Conservation (phyloP, 2,329 filamentous ascomycete genomes). For the Graphilbum fragrans region DNA sequence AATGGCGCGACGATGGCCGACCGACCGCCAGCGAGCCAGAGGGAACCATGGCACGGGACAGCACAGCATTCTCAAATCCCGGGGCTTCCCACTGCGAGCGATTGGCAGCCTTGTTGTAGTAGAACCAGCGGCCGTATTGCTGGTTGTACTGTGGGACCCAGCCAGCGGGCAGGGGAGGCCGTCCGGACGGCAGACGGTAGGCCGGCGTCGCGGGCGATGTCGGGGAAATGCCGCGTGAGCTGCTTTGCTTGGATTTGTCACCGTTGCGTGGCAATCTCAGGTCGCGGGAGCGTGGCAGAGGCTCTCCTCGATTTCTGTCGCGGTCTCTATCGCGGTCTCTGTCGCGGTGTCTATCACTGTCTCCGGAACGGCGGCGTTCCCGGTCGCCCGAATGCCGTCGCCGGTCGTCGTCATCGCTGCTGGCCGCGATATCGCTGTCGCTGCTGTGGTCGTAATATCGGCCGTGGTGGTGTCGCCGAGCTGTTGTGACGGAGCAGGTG, state of each 20-base stretch:
- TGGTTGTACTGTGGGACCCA: conserved; percentile 46
- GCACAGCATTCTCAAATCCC: conserved; percentile 8
- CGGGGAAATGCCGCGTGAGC: neutral
- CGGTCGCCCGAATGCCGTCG: too few relatives aligned
- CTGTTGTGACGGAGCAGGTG: too few relatives aligned
- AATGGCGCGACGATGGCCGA: neutral
- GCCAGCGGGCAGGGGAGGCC: conserved; percentile 35
- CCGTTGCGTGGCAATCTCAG: too few relatives aligned
- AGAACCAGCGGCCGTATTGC: conserved; percentile 41
- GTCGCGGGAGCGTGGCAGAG: neutral
- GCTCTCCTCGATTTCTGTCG: too few relatives aligned
- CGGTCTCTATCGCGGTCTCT: too few relatives aligned
- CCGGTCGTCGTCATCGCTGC: too few relatives aligned
- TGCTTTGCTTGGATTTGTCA: neutral
- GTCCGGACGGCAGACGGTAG: conserved; percentile 16
- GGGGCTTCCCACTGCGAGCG: conserved; percentile 43
- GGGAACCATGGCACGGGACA: neutral
- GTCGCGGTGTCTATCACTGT: too few relatives aligned
- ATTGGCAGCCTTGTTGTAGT: conserved; percentile 41
- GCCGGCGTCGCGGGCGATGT: neutral
- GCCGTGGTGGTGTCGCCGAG: too few relatives aligned
- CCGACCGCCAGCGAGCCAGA: neutral
- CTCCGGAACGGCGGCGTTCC: too few relatives aligned
- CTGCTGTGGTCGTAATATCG: too few relatives aligned
- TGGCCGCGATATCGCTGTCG: too few relatives aligned